A percentile compares a stretch with the other conserved stretches of the same genome.
Conservation (phyloP, 1,284 basidiomycete genomes). For the Schizophyllum commune region DNA sequence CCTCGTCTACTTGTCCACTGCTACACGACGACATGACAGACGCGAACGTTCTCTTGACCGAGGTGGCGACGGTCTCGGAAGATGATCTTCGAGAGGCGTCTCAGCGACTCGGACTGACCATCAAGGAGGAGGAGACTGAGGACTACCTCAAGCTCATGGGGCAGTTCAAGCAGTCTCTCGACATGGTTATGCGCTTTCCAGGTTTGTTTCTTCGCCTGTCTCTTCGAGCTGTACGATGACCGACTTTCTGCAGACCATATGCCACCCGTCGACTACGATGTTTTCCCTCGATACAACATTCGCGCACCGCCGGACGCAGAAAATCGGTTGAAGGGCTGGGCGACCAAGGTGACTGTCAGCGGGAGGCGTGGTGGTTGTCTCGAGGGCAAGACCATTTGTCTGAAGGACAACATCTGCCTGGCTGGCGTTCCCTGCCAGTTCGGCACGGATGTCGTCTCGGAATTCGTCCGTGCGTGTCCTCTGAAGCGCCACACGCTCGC, state of each 20-base stretch:
- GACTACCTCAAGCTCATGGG: not conserved
- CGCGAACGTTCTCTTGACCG: not conserved
- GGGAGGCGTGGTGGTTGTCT: constrained; percentile 18
- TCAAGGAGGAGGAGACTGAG: not conserved
- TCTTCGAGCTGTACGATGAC: not conserved
- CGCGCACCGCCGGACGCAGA: constrained; percentile 10
- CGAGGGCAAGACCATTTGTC: constrained; percentile 19
- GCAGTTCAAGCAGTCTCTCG: not conserved
- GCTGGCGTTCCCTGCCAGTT: constrained; percentile 29
- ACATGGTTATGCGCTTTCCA: not conserved
- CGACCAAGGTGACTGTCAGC: constrained; percentile 22
- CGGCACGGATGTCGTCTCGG: constrained; percentile 27
- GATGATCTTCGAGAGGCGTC: not conserved
- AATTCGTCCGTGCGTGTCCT: constrained; percentile 16
- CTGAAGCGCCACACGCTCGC: constrained; percentile 8
- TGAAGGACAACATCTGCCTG: constrained; percentile 32
- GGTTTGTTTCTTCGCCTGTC: not conserved
- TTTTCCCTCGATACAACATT: constrained; percentile 4
- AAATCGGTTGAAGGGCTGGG: constrained; percentile 21
- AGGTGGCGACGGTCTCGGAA: not conserved
- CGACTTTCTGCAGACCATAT: constrained; percentile 2
- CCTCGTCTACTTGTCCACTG: too few relatives aligned
- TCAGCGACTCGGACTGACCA: not conserved
- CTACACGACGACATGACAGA: not conserved
- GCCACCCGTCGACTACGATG: constrained; percentile 1